Conservation (phyloP, 495 filamentous ascomycete species). For the Neurospora sp. region DNA sequence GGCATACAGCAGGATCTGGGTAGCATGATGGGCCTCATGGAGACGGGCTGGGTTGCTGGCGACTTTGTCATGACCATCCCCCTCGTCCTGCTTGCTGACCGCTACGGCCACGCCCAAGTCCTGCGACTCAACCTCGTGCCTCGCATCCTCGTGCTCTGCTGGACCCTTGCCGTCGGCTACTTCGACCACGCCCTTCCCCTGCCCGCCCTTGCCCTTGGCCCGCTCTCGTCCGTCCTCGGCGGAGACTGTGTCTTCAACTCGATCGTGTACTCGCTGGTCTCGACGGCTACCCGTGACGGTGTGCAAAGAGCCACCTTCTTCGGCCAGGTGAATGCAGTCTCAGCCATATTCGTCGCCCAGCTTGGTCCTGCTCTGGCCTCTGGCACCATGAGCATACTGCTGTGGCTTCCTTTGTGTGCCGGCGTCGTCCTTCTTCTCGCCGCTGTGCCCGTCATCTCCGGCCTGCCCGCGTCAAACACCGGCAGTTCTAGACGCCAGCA, state of each 20-base stretch:
- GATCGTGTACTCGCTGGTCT: conserved; percentile 32
- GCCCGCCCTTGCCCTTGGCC: conserved; percentile 24
- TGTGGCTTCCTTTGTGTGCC: conserved; percentile 32
- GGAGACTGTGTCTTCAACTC: conserved; percentile 40
- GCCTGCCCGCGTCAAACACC: neutral
- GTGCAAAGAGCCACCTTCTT: conserved; percentile 35
- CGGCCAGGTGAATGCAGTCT: conserved; percentile 31
- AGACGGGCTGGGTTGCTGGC: conserved; percentile 35
- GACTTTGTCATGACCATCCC: conserved; percentile 39
- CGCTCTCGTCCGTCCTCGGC: conserved; percentile 30
- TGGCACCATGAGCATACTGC: conserved; percentile 26
- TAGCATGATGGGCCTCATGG: conserved; percentile 32
- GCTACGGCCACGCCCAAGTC: conserved; percentile 25
- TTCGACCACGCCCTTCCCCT: conserved; percentile 29
- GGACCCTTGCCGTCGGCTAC: conserved; percentile 29
- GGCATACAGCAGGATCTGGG: conserved; percentile 33
- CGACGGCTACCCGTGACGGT: conserved; percentile 27
- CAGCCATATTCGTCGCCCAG: conserved; percentile 28
- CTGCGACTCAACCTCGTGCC: conserved; percentile 31
- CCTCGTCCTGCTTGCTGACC: conserved; percentile 28
- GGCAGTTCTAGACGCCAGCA: neutral
- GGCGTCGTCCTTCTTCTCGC: conserved; percentile 27
- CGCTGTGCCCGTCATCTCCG: conserved; percentile 21
- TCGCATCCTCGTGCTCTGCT: conserved; percentile 28
- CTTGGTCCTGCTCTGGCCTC: conserved; percentile 34